Evolutionary conservation across 2,329 filamentous ascomycete genomes (phyloP).

Genomic region (Cladosporium oxysporum): DNA sequence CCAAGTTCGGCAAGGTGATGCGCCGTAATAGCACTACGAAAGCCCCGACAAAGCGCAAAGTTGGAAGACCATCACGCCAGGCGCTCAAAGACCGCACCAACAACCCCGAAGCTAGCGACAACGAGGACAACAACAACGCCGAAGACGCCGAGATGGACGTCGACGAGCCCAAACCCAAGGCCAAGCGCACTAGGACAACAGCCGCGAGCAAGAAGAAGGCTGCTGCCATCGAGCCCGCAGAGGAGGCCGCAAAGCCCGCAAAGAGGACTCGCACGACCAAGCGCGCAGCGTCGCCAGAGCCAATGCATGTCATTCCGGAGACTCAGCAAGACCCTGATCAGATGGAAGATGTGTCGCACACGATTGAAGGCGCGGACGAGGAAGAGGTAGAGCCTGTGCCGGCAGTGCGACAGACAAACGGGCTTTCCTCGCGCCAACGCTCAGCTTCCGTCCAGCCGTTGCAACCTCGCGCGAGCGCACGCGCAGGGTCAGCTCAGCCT

Average conservation of each 20-base stretch:
- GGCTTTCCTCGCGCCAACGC: conserved; percentile 30
- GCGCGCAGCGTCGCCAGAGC: conserved; percentile 38
- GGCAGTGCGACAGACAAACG: conserved; percentile 11
- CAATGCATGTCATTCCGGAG: conserved; percentile 46
- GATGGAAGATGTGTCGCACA: conserved; percentile 25
- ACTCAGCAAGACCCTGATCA: conserved; percentile 49
- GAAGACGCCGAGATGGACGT: conserved; percentile 38
- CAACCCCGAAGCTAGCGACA: conserved; percentile 35
- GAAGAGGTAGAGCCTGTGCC: conserved; percentile 33
- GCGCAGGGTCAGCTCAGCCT: conserved; percentile 42
- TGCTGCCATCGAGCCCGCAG: conserved; percentile 22
- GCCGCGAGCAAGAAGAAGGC: conserved; percentile 25
- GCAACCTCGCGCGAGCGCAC: conserved; percentile 31
- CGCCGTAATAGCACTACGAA: conserved; percentile 41
- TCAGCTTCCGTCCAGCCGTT: conserved; percentile 35
- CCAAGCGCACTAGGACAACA: conserved; percentile 35
- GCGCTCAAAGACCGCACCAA: conserved; percentile 45
- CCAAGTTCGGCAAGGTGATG: conserved; percentile 40
- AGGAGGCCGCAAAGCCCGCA: conserved; percentile 21
- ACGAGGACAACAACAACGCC: conserved; percentile 46
- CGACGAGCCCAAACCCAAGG: conserved; percentile 30
- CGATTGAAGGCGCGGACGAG: conserved; percentile 15
- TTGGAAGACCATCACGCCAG: conserved; percentile 40
- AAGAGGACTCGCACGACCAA: conserved; percentile 33
- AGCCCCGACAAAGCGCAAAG: conserved; percentile 42